Base-by-base conservation (phyloP, 129 eudicot genomes). In the Lonicera japonica region DNA sequence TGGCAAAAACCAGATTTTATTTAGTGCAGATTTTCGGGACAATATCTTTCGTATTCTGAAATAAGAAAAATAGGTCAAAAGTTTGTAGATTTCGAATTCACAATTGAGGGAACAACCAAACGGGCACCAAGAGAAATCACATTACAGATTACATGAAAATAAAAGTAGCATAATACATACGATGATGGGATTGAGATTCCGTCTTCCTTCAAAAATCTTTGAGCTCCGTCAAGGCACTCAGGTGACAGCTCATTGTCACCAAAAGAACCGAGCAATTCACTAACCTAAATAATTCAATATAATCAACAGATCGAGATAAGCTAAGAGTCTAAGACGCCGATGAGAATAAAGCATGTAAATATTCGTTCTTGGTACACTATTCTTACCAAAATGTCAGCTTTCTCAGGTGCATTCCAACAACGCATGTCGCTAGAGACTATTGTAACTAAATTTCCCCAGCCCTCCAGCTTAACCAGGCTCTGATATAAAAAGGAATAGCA, bases 211-310 rank as follows among this genome's bases (percentile, higher is more conserved):
- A 92, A 60, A 58, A 92, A 92, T 45, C 91, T 77, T 76, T 84
- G 88, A 64, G 98, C 98, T 61, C 98, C 96, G 76, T 92, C 98
- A 73, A 92, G 95, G 75, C 98, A 87, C 75, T 92, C 98, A 14
- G 98, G 96, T 25, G 96, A 92, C 55, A 92, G 91, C 82, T 87
- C 91, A 76, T 92, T 92, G 82, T 92, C 96, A 61, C 96, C 98
- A 75, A 92, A 92, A 59, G 98, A 92, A 16, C 98, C 98, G 54
- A 92, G 88, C 78, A 92, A 79, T 67, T 92, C 98, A 70, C 98
- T 87, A 64, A 92, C 96, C 98, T 92, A 72, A 21, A n/a, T n/a
- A 81, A 29, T 29, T 48, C 47, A 20, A 58, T 25, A 61, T 24
- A 29, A 19, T 40, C 9, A 15, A 60, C 41, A 0, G n/a, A n/a